Evolutionary conservation across 78 protist species (phyloP).

Genomic region (Dictyostelium firmibasis): DNA sequence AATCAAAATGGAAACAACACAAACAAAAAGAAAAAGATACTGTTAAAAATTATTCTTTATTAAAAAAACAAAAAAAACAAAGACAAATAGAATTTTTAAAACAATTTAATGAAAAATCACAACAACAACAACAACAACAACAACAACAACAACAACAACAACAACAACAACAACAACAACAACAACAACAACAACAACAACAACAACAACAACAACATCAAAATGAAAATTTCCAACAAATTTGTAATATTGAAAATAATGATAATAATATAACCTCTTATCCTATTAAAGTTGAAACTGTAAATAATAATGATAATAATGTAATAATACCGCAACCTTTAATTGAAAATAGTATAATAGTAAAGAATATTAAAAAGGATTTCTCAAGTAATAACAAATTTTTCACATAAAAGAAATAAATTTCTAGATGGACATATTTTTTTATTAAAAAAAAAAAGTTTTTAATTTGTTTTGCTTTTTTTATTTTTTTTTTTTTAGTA

Average conservation of each 20-base stretch:
- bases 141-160: background rate
- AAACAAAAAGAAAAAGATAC: slow-evolving; percentile 2
- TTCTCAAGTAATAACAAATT: background rate
- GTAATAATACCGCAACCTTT: background rate
- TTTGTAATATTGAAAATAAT: background rate
- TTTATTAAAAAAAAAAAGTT: background rate
- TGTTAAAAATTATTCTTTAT: background rate
- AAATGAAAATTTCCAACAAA: too few species aligned
- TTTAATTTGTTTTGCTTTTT: background rate
- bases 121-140: background rate
- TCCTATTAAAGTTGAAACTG: background rate
- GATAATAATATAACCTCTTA: background rate
- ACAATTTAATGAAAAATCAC: background rate
- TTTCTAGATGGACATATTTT: background rate
- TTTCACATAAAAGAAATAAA: background rate
- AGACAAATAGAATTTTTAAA: background rate
- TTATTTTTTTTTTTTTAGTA: background rate
- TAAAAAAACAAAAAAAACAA: background rate
- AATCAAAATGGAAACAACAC: slow-evolving; percentile 42
- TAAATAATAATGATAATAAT: background rate
- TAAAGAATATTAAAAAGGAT: background rate
- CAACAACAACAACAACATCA: background rate
- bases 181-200: background rate
- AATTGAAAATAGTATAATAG: background rate
- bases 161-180: background rate